Evolutionary conservation across 116 monocot species (phyloP).

Genomic region (Cymodocea nodosa): DNA sequence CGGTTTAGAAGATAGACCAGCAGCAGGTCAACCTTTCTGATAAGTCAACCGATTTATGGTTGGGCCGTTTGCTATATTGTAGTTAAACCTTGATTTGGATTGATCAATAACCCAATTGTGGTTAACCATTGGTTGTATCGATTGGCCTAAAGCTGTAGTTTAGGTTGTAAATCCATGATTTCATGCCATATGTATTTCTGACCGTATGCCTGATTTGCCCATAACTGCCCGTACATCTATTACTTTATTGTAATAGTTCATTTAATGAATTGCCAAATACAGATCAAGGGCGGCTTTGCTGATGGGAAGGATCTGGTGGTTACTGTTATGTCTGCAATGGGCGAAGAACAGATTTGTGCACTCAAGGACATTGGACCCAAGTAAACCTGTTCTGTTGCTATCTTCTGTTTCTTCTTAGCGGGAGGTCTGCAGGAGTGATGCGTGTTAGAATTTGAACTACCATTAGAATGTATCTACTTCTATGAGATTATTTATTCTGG

Average conservation of each 20-base stretch:
- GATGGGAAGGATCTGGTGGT: slow-evolving; percentile 47
- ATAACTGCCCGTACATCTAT: too few species aligned
- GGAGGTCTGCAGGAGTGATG: not conserved
- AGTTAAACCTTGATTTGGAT: too few species aligned
- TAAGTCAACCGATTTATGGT: too few species aligned
- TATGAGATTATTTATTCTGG: not conserved
- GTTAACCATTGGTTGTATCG: too few species aligned
- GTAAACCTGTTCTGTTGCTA: slow-evolving; percentile 4
- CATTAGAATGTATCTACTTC: not conserved
- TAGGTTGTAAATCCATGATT: too few species aligned
- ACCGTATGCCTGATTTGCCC: too few species aligned
- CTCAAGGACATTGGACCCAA: slow-evolving; percentile 61
- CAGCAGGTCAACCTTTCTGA: too few species aligned
- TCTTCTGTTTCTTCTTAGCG: not conserved
- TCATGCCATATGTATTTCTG: too few species aligned
- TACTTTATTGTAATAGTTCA: not conserved
- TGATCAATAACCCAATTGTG: too few species aligned
- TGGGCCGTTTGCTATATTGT: too few species aligned
- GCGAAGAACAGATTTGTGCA: slow-evolving; percentile 53
- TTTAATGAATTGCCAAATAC: not conserved
- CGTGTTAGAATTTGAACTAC: not conserved
- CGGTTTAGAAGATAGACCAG: too few species aligned
- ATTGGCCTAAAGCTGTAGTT: too few species aligned
- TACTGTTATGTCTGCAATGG: slow-evolving; percentile 50
- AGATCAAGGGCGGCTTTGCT: slow-evolving; percentile 43